Evolutionary conservation across 176 grass and related monocot genomes (phyloP).

Genomic region (Carex cristatella): DNA sequence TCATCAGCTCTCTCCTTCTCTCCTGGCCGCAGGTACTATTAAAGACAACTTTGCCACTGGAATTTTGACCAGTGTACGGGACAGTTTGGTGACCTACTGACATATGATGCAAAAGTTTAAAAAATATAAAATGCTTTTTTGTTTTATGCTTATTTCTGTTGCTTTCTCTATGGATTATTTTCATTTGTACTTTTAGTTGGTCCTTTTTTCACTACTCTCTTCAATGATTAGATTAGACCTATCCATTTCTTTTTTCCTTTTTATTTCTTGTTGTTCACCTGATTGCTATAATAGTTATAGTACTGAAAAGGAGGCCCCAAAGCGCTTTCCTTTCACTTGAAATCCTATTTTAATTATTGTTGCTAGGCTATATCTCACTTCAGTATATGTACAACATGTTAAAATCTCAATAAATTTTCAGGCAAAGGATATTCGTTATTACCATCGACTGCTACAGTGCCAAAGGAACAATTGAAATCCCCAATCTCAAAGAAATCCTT

Average conservation of each 20-base stretch:
- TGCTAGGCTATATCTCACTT: neutral
- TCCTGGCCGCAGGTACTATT: constrained; percentile 9
- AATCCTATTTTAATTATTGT: neutral
- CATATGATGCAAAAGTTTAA: neutral
- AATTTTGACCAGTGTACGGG: neutral
- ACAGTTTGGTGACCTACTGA: neutral
- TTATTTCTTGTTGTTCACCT: neutral
- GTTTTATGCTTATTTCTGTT: neutral
- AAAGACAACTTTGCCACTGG: neutral
- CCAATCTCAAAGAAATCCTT: constrained; percentile 32
- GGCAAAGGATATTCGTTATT: constrained; percentile 54
- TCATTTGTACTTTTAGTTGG: neutral
- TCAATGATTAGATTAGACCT: neutral
- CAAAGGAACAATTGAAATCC: constrained; percentile 31
- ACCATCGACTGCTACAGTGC: constrained; percentile 49
- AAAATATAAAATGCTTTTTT: neutral
- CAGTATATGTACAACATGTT: neutral
- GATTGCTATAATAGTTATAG: neutral
- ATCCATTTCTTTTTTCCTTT: neutral
- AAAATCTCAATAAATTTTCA: constrained; percentile 16
- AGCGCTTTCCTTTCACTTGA: neutral
- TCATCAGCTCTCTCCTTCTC: constrained; percentile 6
- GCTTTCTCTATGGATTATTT: neutral
- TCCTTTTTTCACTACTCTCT: neutral
- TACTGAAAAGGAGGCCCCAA: neutral